Evolutionary conservation across 2,329 filamentous ascomycete genomes (phyloP), one percentile per base, ranked within the genome.

Genomic region (Colletotrichum plurivorum): DNA sequence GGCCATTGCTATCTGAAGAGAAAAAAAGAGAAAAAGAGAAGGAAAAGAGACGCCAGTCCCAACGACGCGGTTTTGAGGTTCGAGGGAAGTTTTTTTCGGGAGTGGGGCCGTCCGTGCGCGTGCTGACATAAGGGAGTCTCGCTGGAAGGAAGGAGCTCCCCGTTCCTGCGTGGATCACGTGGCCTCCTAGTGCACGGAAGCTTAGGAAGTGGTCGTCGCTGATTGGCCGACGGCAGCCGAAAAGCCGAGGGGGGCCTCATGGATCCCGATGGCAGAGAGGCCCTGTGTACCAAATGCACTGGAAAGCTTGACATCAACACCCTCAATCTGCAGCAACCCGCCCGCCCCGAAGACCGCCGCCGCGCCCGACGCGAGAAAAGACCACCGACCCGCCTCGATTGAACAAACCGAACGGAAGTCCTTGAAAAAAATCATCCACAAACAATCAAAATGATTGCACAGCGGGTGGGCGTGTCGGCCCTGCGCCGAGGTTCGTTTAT

Each of bases 381-480:
- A n/a, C 48, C 15, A 5, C 48, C n/a, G 20, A 27, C 20, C 18
- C 48, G 20, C 48, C 18, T 27, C 41, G 27, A 55, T 46, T 36
- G 56, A 39, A 39, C 10, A 15, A 45, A 18, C 25, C 25, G 16
- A 12, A 13, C 20, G 27, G 20, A 53, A 43, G 9, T 5, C 6
- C 4, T 5, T 31, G 6, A 43, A 25, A n/a, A 22, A n/a, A 18
- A 57, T 5, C 53, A 27, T n/a, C 25, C n/a, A n/a, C n/a, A 52
- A 20, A 41, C 31, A 46, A 73, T 73, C 76, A 80, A 73, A 51
- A 90, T 90, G 88, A 86, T 84, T 78, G 83, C 85, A 76, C 85
- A 87, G 75, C 82, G 87, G 82, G 83, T 88, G 76, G 88, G 87
- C 79, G 77, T 88, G 73, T 84, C 85, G 81, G 87, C 87, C 78